Conservation (phyloP, 129 eudicot species). For the Erigeron canadensis region DNA sequence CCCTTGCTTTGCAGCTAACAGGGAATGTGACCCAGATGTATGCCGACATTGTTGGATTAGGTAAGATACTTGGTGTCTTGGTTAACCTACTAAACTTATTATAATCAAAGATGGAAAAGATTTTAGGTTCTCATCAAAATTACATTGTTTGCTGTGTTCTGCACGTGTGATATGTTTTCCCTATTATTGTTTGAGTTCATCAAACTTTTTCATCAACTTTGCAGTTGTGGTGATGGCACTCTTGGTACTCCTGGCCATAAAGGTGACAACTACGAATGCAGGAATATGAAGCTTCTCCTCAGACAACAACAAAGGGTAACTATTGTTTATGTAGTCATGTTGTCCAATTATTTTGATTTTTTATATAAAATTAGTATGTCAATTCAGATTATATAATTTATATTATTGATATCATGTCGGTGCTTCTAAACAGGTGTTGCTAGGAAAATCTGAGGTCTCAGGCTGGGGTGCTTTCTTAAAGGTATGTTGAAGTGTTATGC, state of each 20-base stretch:
- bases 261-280: constrained; percentile 68
- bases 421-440: constrained; percentile 51
- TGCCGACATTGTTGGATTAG: constrained; percentile 92
- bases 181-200: neutral
- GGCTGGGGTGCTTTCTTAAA: constrained; percentile 93
- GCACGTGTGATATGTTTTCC: neutral
- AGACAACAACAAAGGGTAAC: constrained; percentile 74
- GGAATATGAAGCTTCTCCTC: constrained; percentile 89
- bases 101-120: neutral
- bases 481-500: constrained; percentile 37
- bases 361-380: neutral
- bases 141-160: neutral
- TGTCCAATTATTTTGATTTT: too few species aligned
- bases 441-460: constrained; percentile 74
- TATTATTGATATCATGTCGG: neutral
- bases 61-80: constrained; percentile 28
- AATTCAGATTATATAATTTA: neutral
- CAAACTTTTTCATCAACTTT: constrained; percentile 21
- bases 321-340: neutral
- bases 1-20: constrained; percentile 80
- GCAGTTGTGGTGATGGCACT: constrained; percentile 92
- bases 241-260: constrained; percentile 61
- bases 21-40: constrained; percentile 97
- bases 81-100: too few species aligned
- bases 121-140: neutral